Conservation (phyloP, 2,329 filamentous ascomycete species). For the Drechslerella coelobrocha region DNA sequence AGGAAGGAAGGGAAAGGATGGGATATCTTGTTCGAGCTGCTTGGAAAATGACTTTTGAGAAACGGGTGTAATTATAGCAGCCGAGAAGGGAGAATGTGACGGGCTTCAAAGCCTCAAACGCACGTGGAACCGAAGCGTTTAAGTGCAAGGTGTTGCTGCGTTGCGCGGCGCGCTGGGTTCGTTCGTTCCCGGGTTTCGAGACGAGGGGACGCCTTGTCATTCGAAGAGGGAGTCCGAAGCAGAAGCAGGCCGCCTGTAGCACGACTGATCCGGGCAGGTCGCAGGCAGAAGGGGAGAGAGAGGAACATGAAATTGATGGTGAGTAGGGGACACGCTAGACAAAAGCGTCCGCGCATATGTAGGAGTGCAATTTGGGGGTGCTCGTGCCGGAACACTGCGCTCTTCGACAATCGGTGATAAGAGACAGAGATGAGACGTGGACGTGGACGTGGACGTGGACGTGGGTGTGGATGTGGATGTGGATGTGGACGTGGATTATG, state of each 20-base stretch:
- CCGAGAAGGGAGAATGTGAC: background rate
- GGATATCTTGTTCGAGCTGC: background rate
- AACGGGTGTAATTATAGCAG: slow-evolving; percentile 1
- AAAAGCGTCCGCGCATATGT: background rate
- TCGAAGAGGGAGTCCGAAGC: background rate
- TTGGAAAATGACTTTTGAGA: too few relatives aligned
- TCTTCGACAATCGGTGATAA: slow-evolving; percentile 16
- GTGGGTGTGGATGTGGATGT: too few relatives aligned
- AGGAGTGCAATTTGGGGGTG: background rate
- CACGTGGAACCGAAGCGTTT: slow-evolving; percentile 29
- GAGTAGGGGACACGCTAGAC: background rate
- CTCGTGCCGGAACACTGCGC: background rate
- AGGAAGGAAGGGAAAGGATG: slow-evolving; percentile 2
- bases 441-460: too few relatives aligned
- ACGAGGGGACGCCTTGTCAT: background rate
- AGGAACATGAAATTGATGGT: too few relatives aligned
- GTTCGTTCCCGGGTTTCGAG: slow-evolving; percentile 6
- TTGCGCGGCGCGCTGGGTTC: background rate
- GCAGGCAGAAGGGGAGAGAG: background rate
- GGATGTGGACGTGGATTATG: too few relatives aligned
- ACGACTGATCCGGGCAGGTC: background rate
- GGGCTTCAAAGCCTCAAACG: slow-evolving; percentile 29
- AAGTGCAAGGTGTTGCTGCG: too few relatives aligned
- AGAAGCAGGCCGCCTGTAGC: background rate
- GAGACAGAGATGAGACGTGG: too few relatives aligned